Evolutionary conservation across 83 land plant genomes (phyloP).

Genomic region (Picea engelmannii): DNA sequence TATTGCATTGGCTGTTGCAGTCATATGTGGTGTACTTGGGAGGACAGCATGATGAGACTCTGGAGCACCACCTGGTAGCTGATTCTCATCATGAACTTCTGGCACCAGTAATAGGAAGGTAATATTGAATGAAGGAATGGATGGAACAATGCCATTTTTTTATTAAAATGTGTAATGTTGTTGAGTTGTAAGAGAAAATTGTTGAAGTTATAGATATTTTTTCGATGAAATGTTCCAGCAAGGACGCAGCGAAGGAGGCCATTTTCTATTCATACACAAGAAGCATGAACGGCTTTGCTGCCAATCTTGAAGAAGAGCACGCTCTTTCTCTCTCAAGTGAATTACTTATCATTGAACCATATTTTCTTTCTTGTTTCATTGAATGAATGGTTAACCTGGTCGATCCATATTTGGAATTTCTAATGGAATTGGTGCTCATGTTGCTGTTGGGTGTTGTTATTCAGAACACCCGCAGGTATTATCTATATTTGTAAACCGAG

Average conservation of each 20-base stretch:
- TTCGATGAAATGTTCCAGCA: constrained; percentile 17
- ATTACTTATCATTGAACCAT: neutral
- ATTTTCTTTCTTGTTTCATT: neutral
- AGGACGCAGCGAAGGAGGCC: constrained; percentile 31
- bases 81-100: constrained; percentile 42
- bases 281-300: constrained; percentile 60
- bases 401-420: neutral
- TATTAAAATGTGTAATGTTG: too few relatives aligned
- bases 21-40: constrained; percentile 59
- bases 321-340: constrained; percentile 37
- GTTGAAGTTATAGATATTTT: too few relatives aligned
- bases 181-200: too few relatives aligned
- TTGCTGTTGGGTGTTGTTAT: neutral
- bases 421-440: neutral
- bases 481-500: constrained; percentile 33
- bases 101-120: constrained; percentile 44
- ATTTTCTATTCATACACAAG: constrained; percentile 54
- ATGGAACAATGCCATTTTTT: too few relatives aligned
- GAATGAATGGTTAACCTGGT: neutral
- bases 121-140: neutral
- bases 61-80: constrained; percentile 6
- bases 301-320: constrained; percentile 42
- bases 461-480: constrained; percentile 32
- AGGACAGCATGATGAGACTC: constrained; percentile 19
- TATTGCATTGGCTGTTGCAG: constrained; percentile 27